Percentiles rank a stretch among this genome's conserved stretches.
These are phyloP conservation scores for Ophiostoma sp. DNA, from an alignment of 2,329 filamentous ascomycete genomes.

Conservation along the genomic window DNA sequence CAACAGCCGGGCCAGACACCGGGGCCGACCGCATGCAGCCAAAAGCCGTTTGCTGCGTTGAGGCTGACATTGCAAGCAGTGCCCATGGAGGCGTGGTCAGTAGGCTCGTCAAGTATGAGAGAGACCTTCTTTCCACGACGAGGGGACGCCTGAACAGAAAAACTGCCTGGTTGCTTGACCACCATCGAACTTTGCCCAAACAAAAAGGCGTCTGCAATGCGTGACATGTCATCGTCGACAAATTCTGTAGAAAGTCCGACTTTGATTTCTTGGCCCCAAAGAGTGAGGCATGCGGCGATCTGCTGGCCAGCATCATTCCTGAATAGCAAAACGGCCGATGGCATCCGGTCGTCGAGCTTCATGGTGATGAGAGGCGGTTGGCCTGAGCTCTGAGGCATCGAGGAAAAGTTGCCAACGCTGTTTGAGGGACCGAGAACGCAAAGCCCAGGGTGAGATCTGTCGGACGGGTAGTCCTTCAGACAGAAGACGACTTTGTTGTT, in stretches of 20 bases:
- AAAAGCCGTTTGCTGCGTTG: neutral
- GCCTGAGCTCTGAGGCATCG: neutral
- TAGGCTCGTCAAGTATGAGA: neutral
- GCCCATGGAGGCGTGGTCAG: neutral
- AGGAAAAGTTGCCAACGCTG: neutral
- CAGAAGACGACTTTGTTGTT: neutral
- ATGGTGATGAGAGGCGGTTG: neutral
- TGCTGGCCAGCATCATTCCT: neutral
- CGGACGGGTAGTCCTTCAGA: neutral
- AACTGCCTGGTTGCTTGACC: conserved; percentile 13
- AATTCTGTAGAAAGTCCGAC: conserved; percentile 2
- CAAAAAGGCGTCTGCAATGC: conserved; percentile 19
- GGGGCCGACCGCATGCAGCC: conserved; percentile 14
- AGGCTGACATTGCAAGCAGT: conserved; percentile 3
- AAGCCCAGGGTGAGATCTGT: neutral
- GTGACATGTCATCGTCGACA: neutral
- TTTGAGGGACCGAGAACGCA: neutral
- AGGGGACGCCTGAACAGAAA: neutral
- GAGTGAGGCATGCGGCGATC: conserved; percentile 12
- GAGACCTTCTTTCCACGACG: neutral
- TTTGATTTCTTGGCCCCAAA: conserved; percentile 17
- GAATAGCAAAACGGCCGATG: conserved; percentile 14
- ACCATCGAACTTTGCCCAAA: conserved; percentile 12
- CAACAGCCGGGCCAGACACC: conserved; percentile 17
- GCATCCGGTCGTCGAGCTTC: conserved; percentile 11